Percentiles rank a stretch among this genome's conserved stretches.
phyloP scores from a whole-genome alignment of 495 filamentous ascomycete species.

The Delitschia confertaspora region DNA sequence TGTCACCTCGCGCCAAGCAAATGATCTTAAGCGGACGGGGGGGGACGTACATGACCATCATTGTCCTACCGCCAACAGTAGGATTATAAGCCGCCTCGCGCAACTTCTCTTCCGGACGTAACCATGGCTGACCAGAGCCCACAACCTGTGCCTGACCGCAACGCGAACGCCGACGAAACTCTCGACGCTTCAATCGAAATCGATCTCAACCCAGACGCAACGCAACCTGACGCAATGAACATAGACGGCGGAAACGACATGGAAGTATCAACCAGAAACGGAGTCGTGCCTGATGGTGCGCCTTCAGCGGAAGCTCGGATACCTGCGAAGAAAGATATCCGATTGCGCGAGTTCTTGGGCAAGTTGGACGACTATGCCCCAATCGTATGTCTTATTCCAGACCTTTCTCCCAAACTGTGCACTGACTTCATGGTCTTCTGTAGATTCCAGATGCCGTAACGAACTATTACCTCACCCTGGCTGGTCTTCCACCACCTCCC shows the following conservation, averaged over 20 bases:
- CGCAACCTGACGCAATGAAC: constrained; percentile 26
- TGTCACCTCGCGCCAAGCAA: no score
- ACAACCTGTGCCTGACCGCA: constrained; percentile 5
- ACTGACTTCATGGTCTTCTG: constrained; percentile 6
- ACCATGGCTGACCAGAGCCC: constrained; percentile 20
- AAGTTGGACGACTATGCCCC: constrained; percentile 99
- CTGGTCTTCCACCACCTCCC: constrained; percentile 81
- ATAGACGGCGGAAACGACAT: constrained; percentile 29
- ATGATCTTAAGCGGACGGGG: no score
- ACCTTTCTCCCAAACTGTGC: neutral
- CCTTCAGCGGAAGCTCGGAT: constrained; percentile 37
- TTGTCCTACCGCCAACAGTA: no score
- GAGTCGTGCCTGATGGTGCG: constrained; percentile 7
- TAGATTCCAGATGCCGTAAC: constrained; percentile 98
- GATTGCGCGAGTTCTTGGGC: constrained; percentile 75
- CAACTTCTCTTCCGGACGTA: no score
- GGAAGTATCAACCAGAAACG: constrained; percentile 16
- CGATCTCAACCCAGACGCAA: constrained; percentile 21
- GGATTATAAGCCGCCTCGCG: no score
- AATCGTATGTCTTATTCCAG: constrained; percentile 73
- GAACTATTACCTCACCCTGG: constrained; percentile 92
- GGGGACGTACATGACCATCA: no score
- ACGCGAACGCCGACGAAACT: constrained; percentile 17
- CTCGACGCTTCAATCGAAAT: constrained; percentile 29
- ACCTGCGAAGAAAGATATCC: constrained; percentile 79